Evolutionary conservation across 345 rosid species (phyloP), one percentile per base, ranked within the genome.

Genomic region (Gossypium stocksii): DNA sequence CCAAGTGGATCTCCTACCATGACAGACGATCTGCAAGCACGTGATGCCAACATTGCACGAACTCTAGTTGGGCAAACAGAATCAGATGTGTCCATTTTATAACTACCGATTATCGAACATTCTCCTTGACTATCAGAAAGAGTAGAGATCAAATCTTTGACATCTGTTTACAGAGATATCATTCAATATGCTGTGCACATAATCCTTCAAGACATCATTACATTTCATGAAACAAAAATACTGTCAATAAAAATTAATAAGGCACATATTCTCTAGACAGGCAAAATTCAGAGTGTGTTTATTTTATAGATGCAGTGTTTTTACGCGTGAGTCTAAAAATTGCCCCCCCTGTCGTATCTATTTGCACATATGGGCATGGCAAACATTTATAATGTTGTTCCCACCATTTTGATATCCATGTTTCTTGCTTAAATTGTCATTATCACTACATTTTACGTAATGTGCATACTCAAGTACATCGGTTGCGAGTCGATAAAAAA

Each of bases 11-110:
- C 98, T 65, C 98, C 99, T 25, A 95, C 85, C 98, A 79, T 89
- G 62, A 95, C 80, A 4, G 98, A 95, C 25, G 97, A 91, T 81
- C 88, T 85, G 82, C 99, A 95, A 9, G 98, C 99, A 45, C 97
- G 91, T 2, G 93, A 90, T 38, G 99, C 99, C 72, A 91, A 78
- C 97, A 95, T 93, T 45, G 92, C 86, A 56, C 92, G 97, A 54
- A 95, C 99, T 87, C 97, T 82, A 34, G 97, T 69, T 60, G 99
- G 98, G 83, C 98, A 95, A 45, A 93, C 83, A 38, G 98, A 95
- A 77, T 85, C 89, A 16, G 81, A 63, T 60, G 91, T 85, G 82
- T 89, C 94, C 78, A 71, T 80, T 85, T 74, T 93, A 88, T 93
- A 95, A 80, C 92, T 87, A 78, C 97, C 83, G 22, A 88, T 82